Percentiles rank a stretch among this genome's conserved stretches.
phyloP scores from a whole-genome alignment of 169 alveolate species.

The Fabrea salina region DNA sequence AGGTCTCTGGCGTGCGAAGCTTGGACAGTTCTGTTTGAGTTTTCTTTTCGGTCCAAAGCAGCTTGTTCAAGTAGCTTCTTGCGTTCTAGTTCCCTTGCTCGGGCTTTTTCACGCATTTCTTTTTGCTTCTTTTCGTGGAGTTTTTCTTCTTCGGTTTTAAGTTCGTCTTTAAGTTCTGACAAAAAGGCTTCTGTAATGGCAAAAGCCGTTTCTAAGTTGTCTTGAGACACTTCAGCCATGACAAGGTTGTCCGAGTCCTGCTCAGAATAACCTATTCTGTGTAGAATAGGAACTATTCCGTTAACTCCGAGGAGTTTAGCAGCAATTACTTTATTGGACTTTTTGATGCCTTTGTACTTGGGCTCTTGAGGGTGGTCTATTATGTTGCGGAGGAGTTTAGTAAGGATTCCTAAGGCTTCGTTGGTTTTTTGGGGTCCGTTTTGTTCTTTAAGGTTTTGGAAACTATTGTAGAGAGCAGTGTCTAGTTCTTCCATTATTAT shows the following conservation, averaged over 20 bases:
- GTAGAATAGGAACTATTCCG: background rate
- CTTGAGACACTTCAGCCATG: background rate
- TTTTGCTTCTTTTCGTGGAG: background rate
- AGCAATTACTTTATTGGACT: constrained; percentile 13
- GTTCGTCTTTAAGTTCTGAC: background rate
- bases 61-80: constrained; percentile 5
- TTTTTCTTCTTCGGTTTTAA: constrained; percentile 25
- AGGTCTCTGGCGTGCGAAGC: background rate
- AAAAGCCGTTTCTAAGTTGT: constrained; percentile 18
- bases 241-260: constrained; percentile 15
- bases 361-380: constrained; percentile 33
- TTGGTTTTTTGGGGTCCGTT: background rate
- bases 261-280: background rate
- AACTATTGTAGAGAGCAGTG: background rate
- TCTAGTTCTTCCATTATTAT: background rate
- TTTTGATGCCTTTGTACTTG: constrained; percentile 17
- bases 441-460: background rate
- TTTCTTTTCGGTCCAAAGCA: constrained; percentile 15
- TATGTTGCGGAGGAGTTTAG: constrained; percentile 16
- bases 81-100: background rate
- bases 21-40: background rate
- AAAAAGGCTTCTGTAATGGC: background rate
- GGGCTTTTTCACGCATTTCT: background rate
- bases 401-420: background rate
- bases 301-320: background rate